These are phyloP conservation scores for Rhododendron vialii DNA, from an alignment of 148 eudicot species.

Conservation along the genomic window DNA sequence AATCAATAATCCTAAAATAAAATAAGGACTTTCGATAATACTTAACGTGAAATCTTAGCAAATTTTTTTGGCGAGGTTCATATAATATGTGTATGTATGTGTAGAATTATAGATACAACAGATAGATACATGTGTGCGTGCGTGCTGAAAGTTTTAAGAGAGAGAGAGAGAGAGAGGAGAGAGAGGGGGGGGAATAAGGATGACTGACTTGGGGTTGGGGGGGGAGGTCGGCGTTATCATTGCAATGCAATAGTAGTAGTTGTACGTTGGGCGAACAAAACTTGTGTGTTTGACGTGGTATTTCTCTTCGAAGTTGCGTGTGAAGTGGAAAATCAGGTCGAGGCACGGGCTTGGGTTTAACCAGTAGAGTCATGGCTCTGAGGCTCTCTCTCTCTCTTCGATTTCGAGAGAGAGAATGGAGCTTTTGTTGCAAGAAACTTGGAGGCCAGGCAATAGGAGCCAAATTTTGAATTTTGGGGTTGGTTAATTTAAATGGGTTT, in stretches of 20 bases:
- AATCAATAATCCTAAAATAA: neutral
- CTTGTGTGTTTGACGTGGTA: neutral
- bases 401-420: neutral
- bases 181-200: neutral
- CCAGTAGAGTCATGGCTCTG: neutral
- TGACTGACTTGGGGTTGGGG: neutral
- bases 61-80: neutral
- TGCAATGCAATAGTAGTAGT: conserved; percentile 6
- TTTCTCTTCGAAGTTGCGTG: neutral
- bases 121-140: neutral
- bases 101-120: neutral
- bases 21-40: neutral
- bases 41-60: neutral
- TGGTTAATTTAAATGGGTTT: neutral
- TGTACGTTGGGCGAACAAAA: neutral
- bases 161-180: conserved; percentile 11
- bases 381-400: neutral
- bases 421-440: conserved; percentile 8
- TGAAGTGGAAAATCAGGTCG: neutral
- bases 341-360: neutral
- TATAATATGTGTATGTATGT: neutral
- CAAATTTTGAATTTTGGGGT: neutral
- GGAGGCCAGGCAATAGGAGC: neutral
- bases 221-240: conserved; percentile 7
- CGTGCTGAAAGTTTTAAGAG: neutral